A percentile compares a stretch with the other conserved stretches of the same genome.
phyloP scores from a whole-genome alignment of 441 rosid genomes.

The Mallotus japonicus region DNA sequence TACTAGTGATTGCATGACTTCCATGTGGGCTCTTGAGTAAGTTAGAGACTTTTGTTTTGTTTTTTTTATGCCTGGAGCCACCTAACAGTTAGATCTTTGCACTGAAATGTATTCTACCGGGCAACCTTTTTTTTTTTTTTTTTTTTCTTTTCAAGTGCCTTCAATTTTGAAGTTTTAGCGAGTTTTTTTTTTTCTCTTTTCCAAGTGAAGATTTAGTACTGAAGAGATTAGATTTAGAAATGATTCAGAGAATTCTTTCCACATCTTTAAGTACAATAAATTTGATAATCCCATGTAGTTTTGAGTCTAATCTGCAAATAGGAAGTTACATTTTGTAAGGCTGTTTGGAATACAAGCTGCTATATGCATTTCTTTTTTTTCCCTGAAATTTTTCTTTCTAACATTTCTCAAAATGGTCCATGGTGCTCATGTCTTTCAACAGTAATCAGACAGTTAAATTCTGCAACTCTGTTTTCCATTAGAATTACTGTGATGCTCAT shows the following conservation, averaged over 20 bases:
- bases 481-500: conserved; percentile 7
- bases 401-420: not conserved
- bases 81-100: not conserved
- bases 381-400: not conserved
- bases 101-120: not conserved
- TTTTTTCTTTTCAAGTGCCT: not conserved
- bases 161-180: not conserved
- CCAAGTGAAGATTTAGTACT: not conserved
- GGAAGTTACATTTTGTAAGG: conserved; percentile 5
- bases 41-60: not conserved
- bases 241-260: conserved; percentile 6
- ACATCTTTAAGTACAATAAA: not conserved
- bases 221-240: not conserved
- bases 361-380: not conserved
- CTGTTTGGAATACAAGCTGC: not conserved
- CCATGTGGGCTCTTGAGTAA: not conserved
- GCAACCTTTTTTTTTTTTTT: not conserved
- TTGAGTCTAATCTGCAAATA: not conserved
- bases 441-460: conserved; percentile 9
- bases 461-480: not conserved
- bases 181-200: not conserved
- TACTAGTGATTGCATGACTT: not conserved
- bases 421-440: not conserved
- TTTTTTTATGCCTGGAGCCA: conserved; percentile 2
- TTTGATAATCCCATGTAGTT: not conserved